phyloP scores from a whole-genome alignment of 371 early-diverging fungal genomes.

The Circinella minor region DNA sequence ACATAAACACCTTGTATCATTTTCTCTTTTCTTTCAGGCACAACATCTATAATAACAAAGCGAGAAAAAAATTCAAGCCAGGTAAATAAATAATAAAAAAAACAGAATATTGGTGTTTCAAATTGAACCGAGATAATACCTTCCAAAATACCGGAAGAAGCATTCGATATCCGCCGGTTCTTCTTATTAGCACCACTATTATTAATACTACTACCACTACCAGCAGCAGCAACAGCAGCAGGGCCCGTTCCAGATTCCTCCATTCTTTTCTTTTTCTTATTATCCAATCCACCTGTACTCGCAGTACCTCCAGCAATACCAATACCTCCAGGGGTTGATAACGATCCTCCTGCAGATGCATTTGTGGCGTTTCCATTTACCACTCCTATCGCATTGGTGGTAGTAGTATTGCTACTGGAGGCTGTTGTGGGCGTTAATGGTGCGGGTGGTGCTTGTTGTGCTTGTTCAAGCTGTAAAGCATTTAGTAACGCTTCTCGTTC shows the following conservation, averaged over 20 bases:
- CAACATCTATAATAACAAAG: conserved; percentile 18
- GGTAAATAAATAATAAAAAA: no score
- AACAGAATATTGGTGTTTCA: neutral
- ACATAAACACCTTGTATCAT: conserved; percentile 79
- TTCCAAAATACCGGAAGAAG: conserved; percentile 35
- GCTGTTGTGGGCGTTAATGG: conserved; percentile 44
- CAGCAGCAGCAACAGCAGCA: neutral
- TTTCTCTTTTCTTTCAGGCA: conserved; percentile 62
- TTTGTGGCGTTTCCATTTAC: neutral
- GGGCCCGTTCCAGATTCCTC: conserved; percentile 5
- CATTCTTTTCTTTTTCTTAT: conserved; percentile 15
- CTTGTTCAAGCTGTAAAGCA: conserved; percentile 61
- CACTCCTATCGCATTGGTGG: neutral
- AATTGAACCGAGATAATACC: conserved; percentile 19
- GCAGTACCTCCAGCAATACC: conserved; percentile 48
- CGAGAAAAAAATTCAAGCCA: no score
- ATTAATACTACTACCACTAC: neutral
- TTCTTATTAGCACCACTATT: conserved; percentile 30
- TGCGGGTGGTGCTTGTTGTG: conserved; percentile 45
- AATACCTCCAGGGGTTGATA: conserved; percentile 43
- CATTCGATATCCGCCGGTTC: conserved; percentile 40
- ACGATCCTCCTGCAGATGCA: conserved; percentile 9
- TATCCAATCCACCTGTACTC: conserved; percentile 12
- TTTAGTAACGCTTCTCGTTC: conserved; percentile 80
- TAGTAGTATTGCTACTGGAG: neutral